Evolutionary conservation across 106 monocot species (phyloP), one percentile per base, ranked within the genome.

Genomic region (Dendrobium chrysotoxum): DNA sequence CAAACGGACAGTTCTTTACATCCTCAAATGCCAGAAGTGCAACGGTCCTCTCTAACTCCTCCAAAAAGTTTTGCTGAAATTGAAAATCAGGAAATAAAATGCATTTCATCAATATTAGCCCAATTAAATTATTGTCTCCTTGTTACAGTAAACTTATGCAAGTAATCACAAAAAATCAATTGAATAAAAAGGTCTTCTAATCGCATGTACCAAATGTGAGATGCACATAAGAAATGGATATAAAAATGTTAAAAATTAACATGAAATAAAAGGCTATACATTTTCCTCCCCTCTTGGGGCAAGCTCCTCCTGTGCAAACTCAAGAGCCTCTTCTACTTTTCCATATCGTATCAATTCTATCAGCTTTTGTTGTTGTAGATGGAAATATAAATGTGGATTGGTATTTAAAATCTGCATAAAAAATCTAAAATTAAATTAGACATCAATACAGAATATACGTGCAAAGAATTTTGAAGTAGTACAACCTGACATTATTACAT

Each of bases 231-330:
- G 38, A 71, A 28, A 16, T 71, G 71, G 50, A 28, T 71, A 16
- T 17, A 17, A 31, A 71, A n/a, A n/a, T n/a, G n/a, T n/a, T n/a
- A n/a, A n/a, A n/a, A 7, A 71, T 71, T 71, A 11, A 71, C 38
- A 75, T 41, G 41, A 21, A 15, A 18, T 20, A 75, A n/a, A 42
- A 42, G 41, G n/a, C 42, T 0, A 16, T 90, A 94, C 96, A 86
- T 97, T 94, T 86, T 97, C 96, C 86, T 97, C 89, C 35, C 94
- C 94, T 75, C 96, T 92, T 44, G 96, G 94, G 75, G 92, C 94
- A 73, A 97, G 94, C 76, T 97, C 96, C 84, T 94, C 96, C 77
- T 97, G 96, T 64, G 96, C 96, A 89, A 97, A 97, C 75, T 94
- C 92, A 18, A 97, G 78, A 80, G 96, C 96, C 79, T 94, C 92